Evolutionary conservation across 1,139 yeast genomes (phyloP).

Genomic region (Hyphopichia buzzinii): DNA sequence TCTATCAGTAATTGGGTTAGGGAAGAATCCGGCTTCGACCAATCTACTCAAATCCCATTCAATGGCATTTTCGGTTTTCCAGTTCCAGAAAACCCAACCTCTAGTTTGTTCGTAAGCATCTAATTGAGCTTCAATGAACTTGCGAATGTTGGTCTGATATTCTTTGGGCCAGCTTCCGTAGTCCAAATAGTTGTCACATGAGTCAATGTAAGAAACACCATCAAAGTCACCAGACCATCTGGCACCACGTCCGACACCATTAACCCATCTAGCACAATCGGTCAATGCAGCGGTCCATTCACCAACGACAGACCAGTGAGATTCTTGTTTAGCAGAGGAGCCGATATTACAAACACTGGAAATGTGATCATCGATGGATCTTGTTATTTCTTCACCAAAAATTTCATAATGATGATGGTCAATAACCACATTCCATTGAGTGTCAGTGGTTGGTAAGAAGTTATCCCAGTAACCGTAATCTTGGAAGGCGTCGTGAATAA

Average conservation of each 20-base stretch:
- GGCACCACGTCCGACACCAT: slow-evolving; percentile 88
- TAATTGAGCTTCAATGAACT: slow-evolving; percentile 82
- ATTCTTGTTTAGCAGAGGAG: slow-evolving; percentile 44
- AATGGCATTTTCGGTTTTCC: slow-evolving; percentile 78
- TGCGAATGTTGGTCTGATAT: slow-evolving; percentile 58
- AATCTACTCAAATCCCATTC: slow-evolving; percentile 85
- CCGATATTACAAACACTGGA: slow-evolving; percentile 65
- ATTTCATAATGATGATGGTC: slow-evolving; percentile 96
- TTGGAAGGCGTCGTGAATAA: slow-evolving; percentile 76
- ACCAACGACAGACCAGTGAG: slow-evolving; percentile 77
- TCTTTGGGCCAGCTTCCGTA: slow-evolving; percentile 58
- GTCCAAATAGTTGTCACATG: slow-evolving; percentile 61
- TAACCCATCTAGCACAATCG: slow-evolving; percentile 89
- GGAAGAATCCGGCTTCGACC: slow-evolving; percentile 62
- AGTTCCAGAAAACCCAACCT: slow-evolving; percentile 94
- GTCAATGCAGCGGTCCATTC: slow-evolving; percentile 96
- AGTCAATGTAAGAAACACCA: slow-evolving; percentile 52
- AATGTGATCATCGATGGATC: slow-evolving; percentile 61
- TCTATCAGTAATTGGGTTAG: slow-evolving; percentile 70
- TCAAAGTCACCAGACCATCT: slow-evolving; percentile 74
- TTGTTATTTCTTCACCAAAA: slow-evolving; percentile 60
- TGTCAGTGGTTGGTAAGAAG: slow-evolving; percentile 34
- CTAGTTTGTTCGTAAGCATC: slow-evolving; percentile 69
- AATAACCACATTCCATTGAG: slow-evolving; percentile 64
- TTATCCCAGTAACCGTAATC: slow-evolving; percentile 61